Base-by-base conservation (phyloP, 2,329 filamentous ascomycete genomes). In the Aspergillus sp. region DNA sequence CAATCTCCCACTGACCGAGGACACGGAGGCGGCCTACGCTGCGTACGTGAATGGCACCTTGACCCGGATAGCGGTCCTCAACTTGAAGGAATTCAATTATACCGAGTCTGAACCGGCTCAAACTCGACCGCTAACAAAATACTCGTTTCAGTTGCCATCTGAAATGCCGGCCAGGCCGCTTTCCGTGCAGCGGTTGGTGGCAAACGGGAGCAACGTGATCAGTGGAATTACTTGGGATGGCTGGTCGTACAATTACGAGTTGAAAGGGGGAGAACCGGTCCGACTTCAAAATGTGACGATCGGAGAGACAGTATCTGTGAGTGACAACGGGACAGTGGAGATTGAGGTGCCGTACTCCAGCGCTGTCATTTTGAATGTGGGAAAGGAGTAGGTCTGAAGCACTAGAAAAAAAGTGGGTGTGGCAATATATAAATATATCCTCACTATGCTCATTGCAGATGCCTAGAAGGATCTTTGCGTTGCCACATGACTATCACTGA, bases 161-260 rank as follows among this genome's bases (percentile, higher is more conserved):
- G 19, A 19, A 19, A 33, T 19, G 27, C 37, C 43, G 54, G 36
- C 51, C 49, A 51, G 51, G 13, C 55, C 51, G 1, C 57, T 67
- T 2, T 50, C 45, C 0, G 66, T 81, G 40, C 68, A 77, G 54
- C 64, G 79, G 27, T 59, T 85, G 29, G 57, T 68, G 39, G 81
- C 82, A 2, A 83, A 82, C 59, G 81, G 82, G 0, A 83, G 78
- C 49, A 79, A 85, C 62, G 80, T 81, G 7, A 74, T 82, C 19
- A 76, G 75, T 1, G 81, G 80, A 0, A 75, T 83, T 35, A 77
- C 78, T 0, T 84, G 75, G 66, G 78, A 83, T 58, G 81, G 79
- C 1, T 72, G 67, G 56, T 83, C 77, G 49, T 85, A 81, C 50
- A 79, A 83, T 53, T 75, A 74, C 45, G 80, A 84, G 59, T 61